Base-by-base conservation (phyloP, 2,329 filamentous ascomycete genomes). In the Ascosphaera aggregata region DNA sequence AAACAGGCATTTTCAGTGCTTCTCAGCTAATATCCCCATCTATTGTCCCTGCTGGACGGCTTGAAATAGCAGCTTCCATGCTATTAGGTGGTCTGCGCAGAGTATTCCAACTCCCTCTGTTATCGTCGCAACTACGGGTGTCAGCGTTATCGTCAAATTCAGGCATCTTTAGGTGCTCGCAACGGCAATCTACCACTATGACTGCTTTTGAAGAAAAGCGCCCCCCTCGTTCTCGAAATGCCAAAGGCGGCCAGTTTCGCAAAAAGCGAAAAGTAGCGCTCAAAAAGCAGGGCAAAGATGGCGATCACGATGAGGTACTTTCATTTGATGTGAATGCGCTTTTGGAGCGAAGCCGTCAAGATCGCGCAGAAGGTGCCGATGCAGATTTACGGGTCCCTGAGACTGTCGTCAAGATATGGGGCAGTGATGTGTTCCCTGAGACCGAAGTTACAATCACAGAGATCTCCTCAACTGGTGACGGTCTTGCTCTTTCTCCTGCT, bases 391-490 rank as follows among this genome's bases (percentile, higher is more conserved):
- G 46, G 18, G 42, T 43, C 34, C 43, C 49, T 15, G 38, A 43
- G 19, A 42, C 45, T 18, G 42, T 46, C n/a, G 40, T 43, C 17
- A 46, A 42, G 30, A 35, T 36, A 5, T 84, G 2, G 78, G 80
- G 1, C 69, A 76, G 46, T 64, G 64, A 44, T 9, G 15, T 15
- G 31, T 78, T 78, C 42, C 68, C 72, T 4, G 80, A 92, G 53
- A 71, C 89, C 32, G 76, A 93, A 39, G 70, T 95, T 32, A 73
- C 77, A n/a, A 75, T 95, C 42, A 57, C 73, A 4, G 72, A 80
- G 46, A 65, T 95, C 24, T 92, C 86, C 0, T 95, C 86, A 0
- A 93, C 81, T 0, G 89, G 89, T 39, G 89, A 95, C 48, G 89
- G 82, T 2, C 67, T 98, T 41, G 89, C 80, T 3, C 63, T 80